These are phyloP conservation scores for Triangularia setosa DNA, from an alignment of 2,329 filamentous ascomycete genomes.

Conservation along the genomic window DNA sequence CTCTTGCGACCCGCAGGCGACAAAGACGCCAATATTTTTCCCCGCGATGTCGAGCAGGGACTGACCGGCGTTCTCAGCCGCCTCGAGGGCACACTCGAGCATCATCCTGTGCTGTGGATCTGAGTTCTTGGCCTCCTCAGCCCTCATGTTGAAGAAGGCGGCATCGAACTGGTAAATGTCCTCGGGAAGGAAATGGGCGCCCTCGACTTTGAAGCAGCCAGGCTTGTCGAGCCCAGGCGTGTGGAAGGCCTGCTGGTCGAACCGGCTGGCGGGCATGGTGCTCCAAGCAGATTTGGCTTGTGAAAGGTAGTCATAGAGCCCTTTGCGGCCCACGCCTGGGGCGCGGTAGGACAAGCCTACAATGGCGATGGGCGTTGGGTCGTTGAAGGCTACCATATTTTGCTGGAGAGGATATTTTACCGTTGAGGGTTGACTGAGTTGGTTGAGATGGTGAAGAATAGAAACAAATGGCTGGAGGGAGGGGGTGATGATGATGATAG, in stretches of 20 bases:
- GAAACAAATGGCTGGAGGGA: neutral
- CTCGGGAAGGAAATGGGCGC: neutral
- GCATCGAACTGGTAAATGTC: neutral
- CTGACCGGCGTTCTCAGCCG: neutral
- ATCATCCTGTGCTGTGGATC: constrained; percentile 5
- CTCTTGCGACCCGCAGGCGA: neutral
- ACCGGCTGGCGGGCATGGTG: neutral
- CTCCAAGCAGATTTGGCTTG: neutral
- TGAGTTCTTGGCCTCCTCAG: neutral
- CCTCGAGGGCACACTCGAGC: constrained; percentile 4
- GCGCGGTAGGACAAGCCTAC: neutral
- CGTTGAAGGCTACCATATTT: neutral
- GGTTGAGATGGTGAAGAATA: neutral
- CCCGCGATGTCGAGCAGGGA: neutral
- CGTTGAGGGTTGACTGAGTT: neutral
- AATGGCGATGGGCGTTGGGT: neutral
- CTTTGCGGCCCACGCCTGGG: neutral
- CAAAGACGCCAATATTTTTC: neutral
- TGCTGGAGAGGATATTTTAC: neutral
- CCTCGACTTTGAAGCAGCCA: neutral
- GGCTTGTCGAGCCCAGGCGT: neutral
- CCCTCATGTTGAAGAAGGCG: constrained; percentile 2
- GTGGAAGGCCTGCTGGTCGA: neutral
- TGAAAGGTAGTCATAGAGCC: neutral
- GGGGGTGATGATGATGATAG: neutral